Base-by-base conservation (phyloP, 2,329 filamentous ascomycete species). In the Scopulariopsis brevicaulis region DNA sequence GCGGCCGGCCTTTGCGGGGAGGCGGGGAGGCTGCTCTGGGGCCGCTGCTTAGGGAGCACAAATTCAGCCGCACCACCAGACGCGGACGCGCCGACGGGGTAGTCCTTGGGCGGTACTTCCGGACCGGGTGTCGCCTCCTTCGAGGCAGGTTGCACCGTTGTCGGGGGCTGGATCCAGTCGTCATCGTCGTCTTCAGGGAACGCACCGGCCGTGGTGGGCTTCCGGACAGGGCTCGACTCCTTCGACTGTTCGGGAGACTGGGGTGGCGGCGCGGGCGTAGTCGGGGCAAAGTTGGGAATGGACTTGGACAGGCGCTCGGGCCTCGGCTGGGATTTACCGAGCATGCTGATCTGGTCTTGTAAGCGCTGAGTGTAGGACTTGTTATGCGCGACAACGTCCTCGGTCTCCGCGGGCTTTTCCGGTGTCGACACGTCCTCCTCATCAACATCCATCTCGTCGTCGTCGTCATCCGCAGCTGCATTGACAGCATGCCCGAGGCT, bases 281-380 rank as follows among this genome's bases (percentile, higher is more conserved):
- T 5, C 66, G 60, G 52, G 32, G 69, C 62, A 15, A 71, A 61
- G 60, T 69, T 73, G 3, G 74, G 69, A 10, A 76, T 70, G 1
- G 75, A 77, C 60, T 81, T 82, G 1, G 79, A 76, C 18, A 73
- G 69, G 43, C 77, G 73, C 20, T 73, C 67, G 54, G 73, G 71
- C 52, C 71, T 75, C 5, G 78, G 69, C 59, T 83, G 81, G 0
- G 77, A 76, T 63, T 86, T 81, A 18, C 83, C 82, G 55, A 86
- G 73, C 73, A 81, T 81, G 66, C 85, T 96, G 65, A 99, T 97
- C 65, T 92, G 90, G 65, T 97, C 93, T 63, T 96, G 91, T 18
- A 99, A 77, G 51, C 89, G 81, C 69, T 97, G 92, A 0, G 94
- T 96, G n/a, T 94, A 95, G 0, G 90, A 92, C 69, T 95, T 95